Percentiles rank a stretch among this genome's conserved stretches.
phyloP scores from a whole-genome alignment of 768 basidiomycete species.

The Baorangia bicolor region DNA sequence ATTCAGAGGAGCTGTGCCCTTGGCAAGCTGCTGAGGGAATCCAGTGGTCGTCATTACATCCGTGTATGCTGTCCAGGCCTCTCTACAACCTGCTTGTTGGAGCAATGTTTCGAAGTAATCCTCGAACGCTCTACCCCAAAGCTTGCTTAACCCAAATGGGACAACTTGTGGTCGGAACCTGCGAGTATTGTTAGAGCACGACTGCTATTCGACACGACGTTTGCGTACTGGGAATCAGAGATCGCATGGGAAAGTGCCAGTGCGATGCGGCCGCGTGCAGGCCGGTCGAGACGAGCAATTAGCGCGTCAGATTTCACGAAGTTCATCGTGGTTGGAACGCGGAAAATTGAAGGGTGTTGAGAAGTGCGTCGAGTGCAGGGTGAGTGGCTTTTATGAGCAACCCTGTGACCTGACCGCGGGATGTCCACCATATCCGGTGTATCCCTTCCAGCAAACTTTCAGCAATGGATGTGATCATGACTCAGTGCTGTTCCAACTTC shows the following conservation, averaged over 20 bases:
- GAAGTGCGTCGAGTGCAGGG: not conserved
- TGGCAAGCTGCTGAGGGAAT: not conserved
- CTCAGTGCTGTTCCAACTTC: too few relatives aligned
- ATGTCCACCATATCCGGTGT: not conserved
- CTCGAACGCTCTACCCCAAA: not conserved
- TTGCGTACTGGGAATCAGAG: not conserved
- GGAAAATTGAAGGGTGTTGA: not conserved
- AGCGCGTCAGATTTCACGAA: not conserved
- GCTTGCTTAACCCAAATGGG: not conserved
- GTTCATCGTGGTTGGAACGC: not conserved
- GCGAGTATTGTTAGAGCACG: not conserved
- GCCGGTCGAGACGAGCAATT: not conserved
- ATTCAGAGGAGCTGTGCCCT: not conserved
- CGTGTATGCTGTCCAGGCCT: not conserved
- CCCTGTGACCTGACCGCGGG: not conserved
- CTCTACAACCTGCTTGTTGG: not conserved
- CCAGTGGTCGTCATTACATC: not conserved
- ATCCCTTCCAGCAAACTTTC: not conserved
- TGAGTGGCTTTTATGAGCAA: not conserved
- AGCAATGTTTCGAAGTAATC: not conserved
- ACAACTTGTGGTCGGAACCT: not conserved
- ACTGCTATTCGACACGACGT: not conserved
- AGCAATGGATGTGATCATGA: not conserved
- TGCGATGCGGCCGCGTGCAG: not conserved
- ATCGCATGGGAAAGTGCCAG: not conserved